A percentile compares a stretch with the other conserved stretches of the same genome.
Evolutionary conservation across 2,329 filamentous ascomycete species (phyloP).

Genomic region (Phialophora expanda): DNA sequence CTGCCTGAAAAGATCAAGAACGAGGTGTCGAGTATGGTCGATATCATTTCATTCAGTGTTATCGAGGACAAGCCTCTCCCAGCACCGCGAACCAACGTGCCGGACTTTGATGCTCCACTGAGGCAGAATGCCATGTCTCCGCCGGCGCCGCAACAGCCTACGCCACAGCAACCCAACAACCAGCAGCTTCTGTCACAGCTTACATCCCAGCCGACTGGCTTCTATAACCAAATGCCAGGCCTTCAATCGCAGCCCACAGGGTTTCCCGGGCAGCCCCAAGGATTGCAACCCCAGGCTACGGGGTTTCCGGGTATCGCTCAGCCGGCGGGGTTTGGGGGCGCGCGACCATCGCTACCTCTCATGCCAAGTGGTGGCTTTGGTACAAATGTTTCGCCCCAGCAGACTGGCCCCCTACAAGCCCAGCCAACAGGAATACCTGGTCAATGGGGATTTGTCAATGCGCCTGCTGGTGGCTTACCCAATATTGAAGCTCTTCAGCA

Average conservation of each 20-base stretch:
- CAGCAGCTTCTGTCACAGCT: slow-evolving; percentile 63
- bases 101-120: slow-evolving; percentile 68
- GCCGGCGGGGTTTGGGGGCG: slow-evolving; percentile 78
- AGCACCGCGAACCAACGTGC: slow-evolving; percentile 66
- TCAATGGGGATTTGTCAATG: slow-evolving; percentile 98
- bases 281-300: slow-evolving; percentile 70
- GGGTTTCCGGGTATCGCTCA: slow-evolving; percentile 75
- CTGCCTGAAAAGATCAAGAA: slow-evolving; percentile 90
- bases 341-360: slow-evolving; percentile 76
- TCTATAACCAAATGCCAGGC: slow-evolving; percentile 62
- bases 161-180: slow-evolving; percentile 74
- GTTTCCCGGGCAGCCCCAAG: slow-evolving; percentile 42
- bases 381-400: slow-evolving; percentile 62
- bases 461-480: slow-evolving; percentile 83
- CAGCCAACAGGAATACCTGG: slow-evolving; percentile 92
- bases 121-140: slow-evolving; percentile 55
- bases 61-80: slow-evolving; percentile 69
- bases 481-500: slow-evolving; percentile 92
- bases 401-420: slow-evolving; percentile 79
- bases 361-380: slow-evolving; percentile 76
- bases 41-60: slow-evolving; percentile 96
- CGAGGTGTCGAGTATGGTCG: slow-evolving; percentile 98
- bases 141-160: slow-evolving; percentile 67
- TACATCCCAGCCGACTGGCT: slow-evolving; percentile 59
- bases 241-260: slow-evolving; percentile 52